Percentiles rank a stretch among this genome's conserved stretches.
These are phyloP conservation scores for Syncephalastrum monosporum DNA, from an alignment of 371 early-diverging fungal species.

Conservation along the genomic window DNA sequence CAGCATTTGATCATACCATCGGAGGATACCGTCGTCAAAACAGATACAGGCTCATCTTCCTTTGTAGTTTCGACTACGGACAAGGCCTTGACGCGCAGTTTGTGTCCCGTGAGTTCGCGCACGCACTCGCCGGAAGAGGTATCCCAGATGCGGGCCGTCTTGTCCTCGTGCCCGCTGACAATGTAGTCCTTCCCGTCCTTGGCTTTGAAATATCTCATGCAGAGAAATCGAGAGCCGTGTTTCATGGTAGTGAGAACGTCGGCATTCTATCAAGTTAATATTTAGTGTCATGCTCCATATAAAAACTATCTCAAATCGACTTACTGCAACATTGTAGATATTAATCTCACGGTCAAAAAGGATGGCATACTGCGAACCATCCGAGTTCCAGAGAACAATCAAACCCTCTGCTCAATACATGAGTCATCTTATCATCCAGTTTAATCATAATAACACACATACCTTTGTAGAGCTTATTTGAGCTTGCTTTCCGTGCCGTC, in stretches of 20 bases:
- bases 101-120: slow-evolving; percentile 59
- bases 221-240: slow-evolving; percentile 48
- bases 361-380: slow-evolving; percentile 77
- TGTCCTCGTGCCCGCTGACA: slow-evolving; percentile 73
- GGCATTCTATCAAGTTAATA: slow-evolving; percentile 43
- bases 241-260: slow-evolving; percentile 49
- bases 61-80: slow-evolving; percentile 35
- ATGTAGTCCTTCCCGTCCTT: slow-evolving; percentile 56
- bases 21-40: slow-evolving; percentile 66
- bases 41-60: slow-evolving; percentile 24
- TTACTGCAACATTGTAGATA: slow-evolving; percentile 67
- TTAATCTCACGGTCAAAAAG: slow-evolving; percentile 70
- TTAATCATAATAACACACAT: not conserved
- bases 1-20: slow-evolving; percentile 75
- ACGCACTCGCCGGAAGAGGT: slow-evolving; percentile 53
- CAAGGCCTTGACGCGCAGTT: slow-evolving; percentile 49
- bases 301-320: slow-evolving; percentile 7
- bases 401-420: slow-evolving; percentile 43
- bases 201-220: slow-evolving; percentile 48
- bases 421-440: slow-evolving; percentile 1
- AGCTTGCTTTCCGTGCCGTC: slow-evolving; percentile 80
- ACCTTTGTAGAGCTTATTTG: slow-evolving; percentile 57
- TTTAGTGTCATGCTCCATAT: not conserved
- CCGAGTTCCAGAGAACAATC: slow-evolving; percentile 73
- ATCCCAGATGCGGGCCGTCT: slow-evolving; percentile 66